Base-by-base conservation (phyloP, 2,329 filamentous ascomycete genomes). In the Aspergillus pseudoviridinutans region DNA sequence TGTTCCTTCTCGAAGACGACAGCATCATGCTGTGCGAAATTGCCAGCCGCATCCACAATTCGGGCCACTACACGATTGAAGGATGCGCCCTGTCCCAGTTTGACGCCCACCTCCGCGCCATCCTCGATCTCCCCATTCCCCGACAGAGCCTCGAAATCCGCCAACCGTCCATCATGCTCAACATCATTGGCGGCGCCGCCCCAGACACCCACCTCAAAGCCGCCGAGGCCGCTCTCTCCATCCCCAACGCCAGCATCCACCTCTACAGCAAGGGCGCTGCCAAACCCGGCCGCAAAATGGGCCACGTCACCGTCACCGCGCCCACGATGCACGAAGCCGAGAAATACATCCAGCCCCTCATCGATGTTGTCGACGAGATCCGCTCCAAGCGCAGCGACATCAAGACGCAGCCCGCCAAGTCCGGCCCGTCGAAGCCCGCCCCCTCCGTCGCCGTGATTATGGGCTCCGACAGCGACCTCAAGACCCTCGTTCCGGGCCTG, bases 11-110 rank as follows among this genome's bases (percentile, higher is more conserved):
- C 10, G 78, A 86, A 51, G 86, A 94, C 66, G 85, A 86, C 78
- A 78, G 73, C 57, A 81, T 96, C 1, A 77, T 95, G 57, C 83
- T 97, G 66, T 96, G 96, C 74, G 92, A 96, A 76, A 88, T 95
- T 61, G 91, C 91, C 0, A 91, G 90, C 12, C 82, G 91, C 42
- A 84, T 85, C 52, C 92, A 97, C 77, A 97, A 97, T 78, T 95
- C 91, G 0, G 94, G 94, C 0, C 94, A 97, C 76, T 93, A 92
- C 76, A 96, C 90, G 2, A 97, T 97, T 63, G 93, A 99, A 78
- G 90, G 91, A 3, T 91, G 94, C 51, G 87, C 87, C 0, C 85
- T 93, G 59, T 96, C 92, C 0, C 94, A 99, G 75, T 99, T 91
- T 76, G 91, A 94, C 72, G 89, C 91, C 1, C 92, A 99, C 71